Evolutionary conservation across 108 stramenopile genomes (phyloP).

Genomic region (Schizochytrium sp.): DNA sequence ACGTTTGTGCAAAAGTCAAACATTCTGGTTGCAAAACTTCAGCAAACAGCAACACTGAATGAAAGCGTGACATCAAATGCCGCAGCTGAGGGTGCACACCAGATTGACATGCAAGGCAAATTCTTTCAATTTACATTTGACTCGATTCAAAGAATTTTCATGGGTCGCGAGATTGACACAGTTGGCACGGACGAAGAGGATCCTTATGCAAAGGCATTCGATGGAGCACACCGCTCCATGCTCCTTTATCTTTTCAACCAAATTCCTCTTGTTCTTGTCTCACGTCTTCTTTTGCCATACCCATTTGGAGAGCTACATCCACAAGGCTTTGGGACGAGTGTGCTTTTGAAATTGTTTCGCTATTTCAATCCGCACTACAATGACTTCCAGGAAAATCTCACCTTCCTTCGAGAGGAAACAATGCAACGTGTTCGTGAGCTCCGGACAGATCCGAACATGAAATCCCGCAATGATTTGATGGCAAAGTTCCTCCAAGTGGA

Average conservation of each 20-base stretch:
- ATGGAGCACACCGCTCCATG: conserved; percentile 44
- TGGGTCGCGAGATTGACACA: not conserved
- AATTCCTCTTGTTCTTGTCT: not conserved
- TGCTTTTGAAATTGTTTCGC: not conserved
- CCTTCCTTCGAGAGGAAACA: not conserved
- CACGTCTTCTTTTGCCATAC: not conserved
- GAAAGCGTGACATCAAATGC: not conserved
- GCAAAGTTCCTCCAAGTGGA: not conserved
- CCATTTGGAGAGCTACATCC: not conserved
- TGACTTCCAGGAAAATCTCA: not conserved
- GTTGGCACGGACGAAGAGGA: not conserved
- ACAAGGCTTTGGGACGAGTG: not conserved
- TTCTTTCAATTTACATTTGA: conserved; percentile 41
- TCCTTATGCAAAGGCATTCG: not conserved
- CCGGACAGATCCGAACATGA: not conserved
- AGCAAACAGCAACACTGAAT: not conserved
- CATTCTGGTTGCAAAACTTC: not conserved
- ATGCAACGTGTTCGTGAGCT: not conserved
- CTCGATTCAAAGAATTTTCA: conserved; percentile 55
- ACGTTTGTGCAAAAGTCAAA: conserved; percentile 25
- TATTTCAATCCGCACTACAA: not conserved
- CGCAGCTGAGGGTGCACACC: not conserved
- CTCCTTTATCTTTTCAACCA: not conserved
- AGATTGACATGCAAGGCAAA: conserved; percentile 1
- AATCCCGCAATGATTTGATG: not conserved